These are phyloP conservation scores for Monilinia polystroma DNA, from an alignment of 2,329 filamentous ascomycete species.

Conservation along the genomic window DNA sequence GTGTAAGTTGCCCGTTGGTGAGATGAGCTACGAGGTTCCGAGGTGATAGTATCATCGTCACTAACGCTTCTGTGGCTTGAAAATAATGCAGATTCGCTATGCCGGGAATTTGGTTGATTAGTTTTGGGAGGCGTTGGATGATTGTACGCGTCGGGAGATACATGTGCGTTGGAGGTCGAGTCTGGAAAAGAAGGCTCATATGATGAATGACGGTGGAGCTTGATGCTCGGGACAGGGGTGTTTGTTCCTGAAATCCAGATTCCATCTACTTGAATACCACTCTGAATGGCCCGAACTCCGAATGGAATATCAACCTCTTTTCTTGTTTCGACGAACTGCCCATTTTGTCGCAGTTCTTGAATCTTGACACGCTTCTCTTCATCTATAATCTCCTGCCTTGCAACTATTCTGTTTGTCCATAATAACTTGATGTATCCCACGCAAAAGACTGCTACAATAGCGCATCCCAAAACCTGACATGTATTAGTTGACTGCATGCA, in stretches of 20 bases:
- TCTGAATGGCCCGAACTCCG: conserved; percentile 80
- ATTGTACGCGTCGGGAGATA: conserved; percentile 10
- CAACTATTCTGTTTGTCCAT: conserved; percentile 55
- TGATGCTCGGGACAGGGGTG: conserved; percentile 33
- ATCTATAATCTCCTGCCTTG: conserved; percentile 62
- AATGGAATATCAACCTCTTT: conserved; percentile 70
- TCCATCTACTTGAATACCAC: conserved; percentile 78
- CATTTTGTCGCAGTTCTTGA: conserved; percentile 55
- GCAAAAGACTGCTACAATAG: conserved; percentile 68
- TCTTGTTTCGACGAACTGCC: conserved; percentile 37
- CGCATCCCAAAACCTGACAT: conserved; percentile 66
- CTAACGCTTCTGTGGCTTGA: conserved; percentile 19
- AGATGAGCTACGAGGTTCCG: conserved; percentile 16
- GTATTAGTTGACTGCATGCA: conserved; percentile 18
- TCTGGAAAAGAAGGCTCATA: conserved; percentile 12
- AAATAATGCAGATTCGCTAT: conserved; percentile 15
- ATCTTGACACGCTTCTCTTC: conserved; percentile 60
- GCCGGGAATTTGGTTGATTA: conserved; percentile 4
- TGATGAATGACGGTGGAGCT: conserved; percentile 27
- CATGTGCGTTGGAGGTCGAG: conserved; percentile 16
- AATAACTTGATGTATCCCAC: conserved; percentile 67
- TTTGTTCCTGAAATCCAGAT: conserved; percentile 61
- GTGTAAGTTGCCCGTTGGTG: conserved; percentile 36
- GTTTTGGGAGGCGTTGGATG: conserved; percentile 5
- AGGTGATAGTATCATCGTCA: conserved; percentile 16